phyloP scores from a whole-genome alignment of 139 green algal species.

The Coelastrella sp. region DNA sequence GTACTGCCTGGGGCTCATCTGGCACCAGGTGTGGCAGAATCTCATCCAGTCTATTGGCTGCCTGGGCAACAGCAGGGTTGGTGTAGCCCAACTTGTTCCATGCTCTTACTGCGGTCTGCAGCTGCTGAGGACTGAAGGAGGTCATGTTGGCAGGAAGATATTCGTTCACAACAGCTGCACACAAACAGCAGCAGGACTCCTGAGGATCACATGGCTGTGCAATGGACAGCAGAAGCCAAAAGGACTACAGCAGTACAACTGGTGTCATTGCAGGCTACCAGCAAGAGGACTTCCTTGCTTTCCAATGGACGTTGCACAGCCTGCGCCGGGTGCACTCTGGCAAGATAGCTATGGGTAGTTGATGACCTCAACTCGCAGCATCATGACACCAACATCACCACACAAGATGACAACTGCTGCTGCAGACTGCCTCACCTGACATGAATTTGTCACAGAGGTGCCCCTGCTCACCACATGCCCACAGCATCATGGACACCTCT shows the following conservation, averaged over 20 bases:
- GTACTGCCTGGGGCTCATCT: not conserved
- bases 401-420: too few relatives aligned
- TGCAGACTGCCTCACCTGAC: slow-evolving; percentile 4
- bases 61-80: slow-evolving; percentile 25
- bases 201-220: too few relatives aligned
- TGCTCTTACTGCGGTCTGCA: slow-evolving; percentile 42
- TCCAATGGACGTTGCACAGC: too few relatives aligned
- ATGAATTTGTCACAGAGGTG: slow-evolving; percentile 35
- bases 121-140: slow-evolving; percentile 33
- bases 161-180: slow-evolving; percentile 35
- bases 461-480: slow-evolving; percentile 44
- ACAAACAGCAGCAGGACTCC: not conserved
- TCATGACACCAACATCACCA: too few relatives aligned
- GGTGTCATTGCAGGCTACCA: too few relatives aligned
- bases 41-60: slow-evolving; percentile 18
- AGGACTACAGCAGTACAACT: too few relatives aligned
- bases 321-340: too few relatives aligned
- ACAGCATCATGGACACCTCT: slow-evolving; percentile 41
- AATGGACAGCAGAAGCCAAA: too few relatives aligned
- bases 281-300: too few relatives aligned
- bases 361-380: too few relatives aligned
- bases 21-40: slow-evolving; percentile 33
- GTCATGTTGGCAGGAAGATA: slow-evolving; percentile 37
- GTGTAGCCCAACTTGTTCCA: slow-evolving; percentile 48
- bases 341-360: too few relatives aligned